Conservation (phyloP, 495 filamentous ascomycete species). For the Astrothelium subdiscretum region DNA sequence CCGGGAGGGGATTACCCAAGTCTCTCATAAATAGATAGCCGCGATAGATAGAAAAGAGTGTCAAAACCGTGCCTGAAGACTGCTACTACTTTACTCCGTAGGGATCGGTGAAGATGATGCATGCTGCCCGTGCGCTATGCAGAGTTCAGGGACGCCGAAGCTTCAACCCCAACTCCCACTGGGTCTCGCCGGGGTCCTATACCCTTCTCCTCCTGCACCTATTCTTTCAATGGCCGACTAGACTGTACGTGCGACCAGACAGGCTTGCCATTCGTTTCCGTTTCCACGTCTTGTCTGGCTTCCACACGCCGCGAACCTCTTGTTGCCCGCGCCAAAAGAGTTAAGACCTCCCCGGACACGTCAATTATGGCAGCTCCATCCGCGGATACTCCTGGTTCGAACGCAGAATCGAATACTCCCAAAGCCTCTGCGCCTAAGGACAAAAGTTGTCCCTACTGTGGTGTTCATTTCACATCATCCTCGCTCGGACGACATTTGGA, state of each 20-base stretch:
- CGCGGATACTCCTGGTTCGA: conserved; percentile 1
- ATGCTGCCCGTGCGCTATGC: neutral
- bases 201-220: neutral
- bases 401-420: neutral
- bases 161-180: neutral
- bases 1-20: too few relatives aligned
- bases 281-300: neutral
- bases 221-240: neutral
- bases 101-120: neutral
- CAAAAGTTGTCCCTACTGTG: conserved; percentile 72
- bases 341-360: neutral
- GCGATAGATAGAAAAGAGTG: neutral
- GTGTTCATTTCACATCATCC: conserved; percentile 78
- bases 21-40: neutral
- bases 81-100: neutral
- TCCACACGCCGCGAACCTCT: neutral
- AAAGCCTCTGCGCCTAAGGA: conserved; percentile 53
- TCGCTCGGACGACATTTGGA: conserved; percentile 88
- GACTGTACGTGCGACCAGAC: neutral
- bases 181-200: neutral
- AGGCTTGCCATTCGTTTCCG: neutral
- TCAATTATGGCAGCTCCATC: neutral
- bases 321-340: neutral
- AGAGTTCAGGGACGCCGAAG: neutral
- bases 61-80: neutral